Evolutionary conservation across 768 basidiomycete species (phyloP).

Genomic region (Lactarius vividus): DNA sequence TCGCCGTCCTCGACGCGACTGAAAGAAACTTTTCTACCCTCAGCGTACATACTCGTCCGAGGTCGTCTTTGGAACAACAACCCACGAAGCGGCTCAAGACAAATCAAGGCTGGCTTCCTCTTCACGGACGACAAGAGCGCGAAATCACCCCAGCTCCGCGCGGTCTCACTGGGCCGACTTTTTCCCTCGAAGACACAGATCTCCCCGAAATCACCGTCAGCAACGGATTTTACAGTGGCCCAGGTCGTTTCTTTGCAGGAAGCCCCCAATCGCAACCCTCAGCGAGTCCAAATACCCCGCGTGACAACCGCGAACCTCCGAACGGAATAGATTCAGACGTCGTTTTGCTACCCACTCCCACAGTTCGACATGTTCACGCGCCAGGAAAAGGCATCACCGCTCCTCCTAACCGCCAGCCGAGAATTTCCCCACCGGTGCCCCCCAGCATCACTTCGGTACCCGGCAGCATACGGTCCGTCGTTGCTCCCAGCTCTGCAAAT

Average conservation of each 20-base stretch:
- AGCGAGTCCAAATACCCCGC: conserved; percentile 6
- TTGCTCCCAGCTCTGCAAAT: not conserved
- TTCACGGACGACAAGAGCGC: conserved; percentile 1
- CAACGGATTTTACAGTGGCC: conserved; percentile 26
- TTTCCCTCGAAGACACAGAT: conserved; percentile 25
- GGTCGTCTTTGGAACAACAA: conserved; percentile 17
- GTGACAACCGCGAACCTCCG: not conserved
- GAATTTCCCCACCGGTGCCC: not conserved
- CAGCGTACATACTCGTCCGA: not conserved
- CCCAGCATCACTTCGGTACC: not conserved
- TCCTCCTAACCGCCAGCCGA: not conserved
- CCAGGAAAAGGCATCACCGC: not conserved
- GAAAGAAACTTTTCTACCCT: conserved; percentile 18
- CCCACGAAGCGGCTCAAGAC: conserved; percentile 26
- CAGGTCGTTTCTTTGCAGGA: conserved; percentile 13
- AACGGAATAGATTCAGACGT: conserved; percentile 1
- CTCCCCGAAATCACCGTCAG: conserved; percentile 26
- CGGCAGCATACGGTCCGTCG: not conserved
- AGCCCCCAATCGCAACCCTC: conserved; percentile 16
- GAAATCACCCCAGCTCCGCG: not conserved
- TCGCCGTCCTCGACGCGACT: conserved; percentile 27
- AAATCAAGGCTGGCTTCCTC: conserved; percentile 15
- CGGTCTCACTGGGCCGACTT: not conserved
- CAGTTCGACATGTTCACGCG: not conserved
- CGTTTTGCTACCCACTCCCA: not conserved